These are phyloP conservation scores for Trifolium pratense DNA, from an alignment of 306 rosid genomes.

Conservation along the genomic window DNA sequence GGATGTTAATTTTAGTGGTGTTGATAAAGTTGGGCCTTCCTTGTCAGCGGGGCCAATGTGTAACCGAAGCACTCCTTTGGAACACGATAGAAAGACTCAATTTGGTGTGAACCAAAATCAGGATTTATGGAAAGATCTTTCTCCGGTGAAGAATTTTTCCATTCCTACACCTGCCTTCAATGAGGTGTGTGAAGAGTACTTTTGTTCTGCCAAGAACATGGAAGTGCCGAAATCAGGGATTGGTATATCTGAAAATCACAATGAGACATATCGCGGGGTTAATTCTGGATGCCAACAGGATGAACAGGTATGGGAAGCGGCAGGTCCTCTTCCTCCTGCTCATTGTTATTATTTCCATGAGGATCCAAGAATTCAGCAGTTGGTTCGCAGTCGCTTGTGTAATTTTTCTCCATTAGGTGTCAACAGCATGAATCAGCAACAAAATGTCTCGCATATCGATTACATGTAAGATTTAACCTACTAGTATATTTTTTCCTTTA, in stretches of 20 bases:
- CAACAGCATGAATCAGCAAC: conserved; percentile 55
- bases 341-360: conserved; percentile 74
- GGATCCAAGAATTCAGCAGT: conserved; percentile 69
- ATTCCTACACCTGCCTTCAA: conserved; percentile 84
- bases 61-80: conserved; percentile 30
- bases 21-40: conserved; percentile 22
- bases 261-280: conserved; percentile 29
- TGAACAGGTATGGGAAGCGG: conserved; percentile 49
- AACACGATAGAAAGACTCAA: conserved; percentile 38
- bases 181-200: conserved; percentile 75
- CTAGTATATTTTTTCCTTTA: not conserved
- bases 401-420: conserved; percentile 72
- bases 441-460: conserved; percentile 64
- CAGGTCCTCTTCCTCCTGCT: conserved; percentile 63
- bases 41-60: conserved; percentile 35
- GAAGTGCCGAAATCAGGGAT: conserved; percentile 41
- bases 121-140: conserved; percentile 75
- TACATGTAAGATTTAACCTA: conserved; percentile 82
- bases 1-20: conserved; percentile 40
- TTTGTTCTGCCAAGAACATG: conserved; percentile 46
- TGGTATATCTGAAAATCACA: conserved; percentile 18
- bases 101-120: conserved; percentile 32
- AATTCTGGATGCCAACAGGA: conserved; percentile 46
- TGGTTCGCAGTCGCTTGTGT: conserved; percentile 61
- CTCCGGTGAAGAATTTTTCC: conserved; percentile 53